A percentile compares a stretch with the other conserved stretches of the same genome.
phyloP scores from a whole-genome alignment of 768 basidiomycete genomes.

The Thelephora ganbajun region DNA sequence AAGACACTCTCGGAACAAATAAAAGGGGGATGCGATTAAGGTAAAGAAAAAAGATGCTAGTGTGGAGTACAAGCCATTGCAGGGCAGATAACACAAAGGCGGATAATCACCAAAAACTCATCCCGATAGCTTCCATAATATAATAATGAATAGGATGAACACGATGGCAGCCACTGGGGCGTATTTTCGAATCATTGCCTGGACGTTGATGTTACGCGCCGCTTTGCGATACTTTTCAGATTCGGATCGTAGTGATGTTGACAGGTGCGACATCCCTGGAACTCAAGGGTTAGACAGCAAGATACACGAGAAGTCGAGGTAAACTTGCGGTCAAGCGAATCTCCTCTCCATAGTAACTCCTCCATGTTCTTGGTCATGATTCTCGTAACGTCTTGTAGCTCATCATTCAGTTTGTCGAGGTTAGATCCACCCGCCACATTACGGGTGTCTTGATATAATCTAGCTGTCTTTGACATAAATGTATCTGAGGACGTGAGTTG shows the following conservation, averaged over 20 bases:
- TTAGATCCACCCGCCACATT: conserved; percentile 48
- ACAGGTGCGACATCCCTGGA: conserved; percentile 92
- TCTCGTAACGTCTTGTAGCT: conserved; percentile 92
- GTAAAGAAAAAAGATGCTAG: conserved; percentile 4
- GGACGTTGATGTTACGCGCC: conserved; percentile 85
- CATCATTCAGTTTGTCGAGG: conserved; percentile 85
- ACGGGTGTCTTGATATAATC: conserved; percentile 88
- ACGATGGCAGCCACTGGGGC: conserved; percentile 80
- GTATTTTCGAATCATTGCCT: conserved; percentile 91
- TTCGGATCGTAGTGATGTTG: conserved; percentile 86
- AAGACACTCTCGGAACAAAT: not conserved
- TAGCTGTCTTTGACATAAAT: conserved; percentile 96
- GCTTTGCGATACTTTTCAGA: conserved; percentile 96
- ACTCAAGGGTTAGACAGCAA: not conserved
- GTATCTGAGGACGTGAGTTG: conserved; percentile 46
- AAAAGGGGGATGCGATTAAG: conserved; percentile 1
- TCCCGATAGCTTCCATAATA: conserved; percentile 71
- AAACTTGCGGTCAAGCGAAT: conserved; percentile 82
- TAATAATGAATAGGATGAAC: conserved; percentile 61
- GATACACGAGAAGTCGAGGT: conserved; percentile 1
- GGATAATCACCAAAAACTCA: not conserved
- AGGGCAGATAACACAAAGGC: not conserved
- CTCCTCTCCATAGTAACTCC: conserved; percentile 94
- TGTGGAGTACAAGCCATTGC: conserved; percentile 6
- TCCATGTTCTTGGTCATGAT: conserved; percentile 99